Evolutionary conservation across 1,284 basidiomycete genomes (phyloP).

Genomic region (Anthracocystis setariae): DNA sequence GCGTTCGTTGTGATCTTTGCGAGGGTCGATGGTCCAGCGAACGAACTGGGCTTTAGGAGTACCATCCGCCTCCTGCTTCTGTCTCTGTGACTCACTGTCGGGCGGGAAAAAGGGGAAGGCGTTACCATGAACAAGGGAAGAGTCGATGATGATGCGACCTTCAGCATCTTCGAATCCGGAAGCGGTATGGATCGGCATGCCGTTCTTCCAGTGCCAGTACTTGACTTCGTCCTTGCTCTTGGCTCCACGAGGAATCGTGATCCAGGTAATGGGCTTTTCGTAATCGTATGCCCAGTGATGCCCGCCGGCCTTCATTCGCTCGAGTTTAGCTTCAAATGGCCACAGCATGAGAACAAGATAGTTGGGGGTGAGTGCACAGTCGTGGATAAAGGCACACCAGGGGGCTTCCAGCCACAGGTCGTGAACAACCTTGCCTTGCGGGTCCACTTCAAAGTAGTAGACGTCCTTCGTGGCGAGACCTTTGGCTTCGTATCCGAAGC

Average conservation of each 20-base stretch:
- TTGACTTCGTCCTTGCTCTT: conserved; percentile 40
- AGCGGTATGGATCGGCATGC: conserved; percentile 35
- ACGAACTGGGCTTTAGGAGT: conserved; percentile 27
- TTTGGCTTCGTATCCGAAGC: conserved; percentile 44
- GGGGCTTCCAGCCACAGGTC: conserved; percentile 39
- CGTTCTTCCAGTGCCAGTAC: conserved; percentile 41
- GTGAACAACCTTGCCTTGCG: conserved; percentile 29
- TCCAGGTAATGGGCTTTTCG: conserved; percentile 30
- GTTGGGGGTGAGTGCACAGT: conserved; percentile 32
- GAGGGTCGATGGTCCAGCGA: conserved; percentile 35
- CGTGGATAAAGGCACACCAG: conserved; percentile 35
- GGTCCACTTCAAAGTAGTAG: conserved; percentile 36
- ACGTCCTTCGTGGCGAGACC: conserved; percentile 42
- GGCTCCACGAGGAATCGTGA: conserved; percentile 30
- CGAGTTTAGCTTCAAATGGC: conserved; percentile 27
- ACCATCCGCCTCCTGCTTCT: conserved; percentile 22
- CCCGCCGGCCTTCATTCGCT: conserved; percentile 31
- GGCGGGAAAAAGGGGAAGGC: conserved; percentile 38
- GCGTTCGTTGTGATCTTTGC: conserved; percentile 25
- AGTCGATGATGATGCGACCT: conserved; percentile 35
- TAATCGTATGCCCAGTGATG: conserved; percentile 37
- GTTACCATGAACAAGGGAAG: conserved; percentile 27
- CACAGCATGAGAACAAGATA: conserved; percentile 34
- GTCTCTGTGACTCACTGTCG: conserved; percentile 21
- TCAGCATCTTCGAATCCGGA: conserved; percentile 24